Conservation (phyloP, 148 eudicot species). For the Limonium bicolor region DNA sequence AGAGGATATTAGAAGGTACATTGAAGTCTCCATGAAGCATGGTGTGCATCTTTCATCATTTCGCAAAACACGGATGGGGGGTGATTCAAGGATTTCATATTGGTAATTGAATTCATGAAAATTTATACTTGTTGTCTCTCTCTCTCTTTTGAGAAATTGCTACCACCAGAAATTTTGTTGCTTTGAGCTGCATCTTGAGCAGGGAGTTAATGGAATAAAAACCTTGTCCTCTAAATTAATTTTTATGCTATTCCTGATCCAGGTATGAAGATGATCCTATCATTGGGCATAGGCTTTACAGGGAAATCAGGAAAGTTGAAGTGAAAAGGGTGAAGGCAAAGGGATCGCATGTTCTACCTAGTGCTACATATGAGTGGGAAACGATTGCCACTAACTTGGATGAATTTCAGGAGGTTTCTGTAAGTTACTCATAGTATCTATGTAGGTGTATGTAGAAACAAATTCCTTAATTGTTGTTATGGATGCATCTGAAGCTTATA, state of each 20-base stretch:
- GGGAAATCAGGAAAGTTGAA: constrained; percentile 78
- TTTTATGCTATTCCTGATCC: constrained; percentile 2
- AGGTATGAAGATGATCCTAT: constrained; percentile 96
- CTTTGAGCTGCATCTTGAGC: too few species aligned
- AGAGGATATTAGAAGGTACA: constrained; percentile 89
- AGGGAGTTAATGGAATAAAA: too few species aligned
- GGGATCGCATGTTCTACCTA: constrained; percentile 56
- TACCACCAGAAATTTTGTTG: background rate
- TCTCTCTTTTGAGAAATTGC: background rate
- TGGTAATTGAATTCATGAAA: constrained; percentile 36
- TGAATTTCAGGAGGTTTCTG: constrained; percentile 87
- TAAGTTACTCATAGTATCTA: constrained; percentile 24
- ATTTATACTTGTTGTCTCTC: background rate
- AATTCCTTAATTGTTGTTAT: too few species aligned
- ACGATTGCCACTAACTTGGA: constrained; percentile 90
- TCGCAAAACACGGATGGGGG: constrained; percentile 85
- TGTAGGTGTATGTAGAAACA: too few species aligned
- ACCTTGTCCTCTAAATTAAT: too few species aligned
- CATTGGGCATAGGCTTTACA: constrained; percentile 84
- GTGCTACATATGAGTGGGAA: constrained; percentile 80
- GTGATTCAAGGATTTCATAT: constrained; percentile 88
- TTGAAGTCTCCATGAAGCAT: constrained; percentile 68
- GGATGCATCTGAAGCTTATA: too few species aligned
- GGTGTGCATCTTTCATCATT: constrained; percentile 69
- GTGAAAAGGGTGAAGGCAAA: constrained; percentile 64